Evolutionary conservation across 148 eudicot genomes (phyloP), one percentile per base, ranked within the genome.

Genomic region (Salicornia ramosissima): DNA sequence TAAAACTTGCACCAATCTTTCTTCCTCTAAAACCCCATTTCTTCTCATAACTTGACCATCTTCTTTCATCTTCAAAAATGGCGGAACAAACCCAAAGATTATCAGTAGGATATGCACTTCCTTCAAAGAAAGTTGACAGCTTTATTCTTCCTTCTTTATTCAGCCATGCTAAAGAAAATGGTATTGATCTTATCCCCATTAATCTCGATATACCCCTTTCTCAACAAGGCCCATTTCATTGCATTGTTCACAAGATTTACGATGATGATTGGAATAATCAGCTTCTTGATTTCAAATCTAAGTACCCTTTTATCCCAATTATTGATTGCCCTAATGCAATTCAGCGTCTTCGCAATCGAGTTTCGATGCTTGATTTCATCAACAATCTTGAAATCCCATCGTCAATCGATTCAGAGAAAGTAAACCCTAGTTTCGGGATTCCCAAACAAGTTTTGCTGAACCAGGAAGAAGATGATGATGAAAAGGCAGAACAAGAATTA

Each of bases 291-390:
- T 82, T 68, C 74, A 65, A 61, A 3, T 24, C 73, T 10, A 29
- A 18, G 4, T 16, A 85, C 81, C 89, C 91, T 7, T 36, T 56
- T 26, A 58, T 68, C 25, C 26, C 73, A 15, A 63, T 89, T 1
- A 64, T 89, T 58, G 96, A 89, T 45, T 75, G 47, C 11, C 89
- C 83, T 7, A 33, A 47, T n/a, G 73, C 83, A 2, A 83, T 89
- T 74, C 73, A 74, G 21, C 77, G 78, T 39, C 85, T 89, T 22
- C 87, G 76, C 55, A 66, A 79, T 22, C 86, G 96, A 2, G 62
- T 76, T 7, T 72, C 91, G 19, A 89, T 89, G 96, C 96, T 89
- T 28, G 72, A 87, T 28, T 81, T 71, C 4, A 81, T 88, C n/a
- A 22, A 21, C 16, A 47, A 71, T 36, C 67, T 86, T 43, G 29